Evolutionary conservation across 202 grass and related monocot species (phyloP).

Genomic region (Bolboschoenoplectus hybrid): DNA sequence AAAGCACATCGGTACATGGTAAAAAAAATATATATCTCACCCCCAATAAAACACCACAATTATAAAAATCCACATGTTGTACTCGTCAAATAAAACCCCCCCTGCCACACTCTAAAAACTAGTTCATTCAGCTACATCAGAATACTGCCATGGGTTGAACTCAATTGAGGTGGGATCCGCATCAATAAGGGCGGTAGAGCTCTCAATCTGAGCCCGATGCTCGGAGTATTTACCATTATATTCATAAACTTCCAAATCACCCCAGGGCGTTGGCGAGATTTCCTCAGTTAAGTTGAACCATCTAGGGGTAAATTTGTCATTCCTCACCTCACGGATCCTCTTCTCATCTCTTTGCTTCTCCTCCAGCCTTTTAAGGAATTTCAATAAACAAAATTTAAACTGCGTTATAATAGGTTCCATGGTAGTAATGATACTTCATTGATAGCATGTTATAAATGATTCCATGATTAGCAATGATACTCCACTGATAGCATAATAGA

Average conservation of each 20-base stretch:
- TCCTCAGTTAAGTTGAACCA: slow-evolving; percentile 79
- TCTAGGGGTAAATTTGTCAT: slow-evolving; percentile 65
- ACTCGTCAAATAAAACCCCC: slow-evolving; percentile 24
- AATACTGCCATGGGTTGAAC: slow-evolving; percentile 96
- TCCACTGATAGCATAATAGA: neutral
- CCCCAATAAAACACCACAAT: slow-evolving; percentile 31
- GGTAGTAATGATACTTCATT: neutral
- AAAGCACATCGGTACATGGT: slow-evolving; percentile 47
- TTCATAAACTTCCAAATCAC: slow-evolving; percentile 77
- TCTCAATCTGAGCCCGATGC: slow-evolving; percentile 59
- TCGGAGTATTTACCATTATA: slow-evolving; percentile 78
- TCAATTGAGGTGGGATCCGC: slow-evolving; percentile 47
- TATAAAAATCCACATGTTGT: slow-evolving; percentile 28
- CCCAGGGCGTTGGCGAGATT: slow-evolving; percentile 71
- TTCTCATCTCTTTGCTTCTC: slow-evolving; percentile 88
- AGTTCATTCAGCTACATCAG: slow-evolving; percentile 27
- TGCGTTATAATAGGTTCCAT: neutral
- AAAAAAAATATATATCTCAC: slow-evolving; percentile 45
- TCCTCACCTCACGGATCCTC: slow-evolving; percentile 68
- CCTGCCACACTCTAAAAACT: slow-evolving; percentile 15
- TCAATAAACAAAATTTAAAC: neutral
- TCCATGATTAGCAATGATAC: neutral
- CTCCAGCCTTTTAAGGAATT: slow-evolving; percentile 62
- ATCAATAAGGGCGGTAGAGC: slow-evolving; percentile 42
- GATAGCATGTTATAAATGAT: neutral